Evolutionary conservation across 257 asterid genomes (phyloP).

Genomic region (Solanum chaucha): DNA sequence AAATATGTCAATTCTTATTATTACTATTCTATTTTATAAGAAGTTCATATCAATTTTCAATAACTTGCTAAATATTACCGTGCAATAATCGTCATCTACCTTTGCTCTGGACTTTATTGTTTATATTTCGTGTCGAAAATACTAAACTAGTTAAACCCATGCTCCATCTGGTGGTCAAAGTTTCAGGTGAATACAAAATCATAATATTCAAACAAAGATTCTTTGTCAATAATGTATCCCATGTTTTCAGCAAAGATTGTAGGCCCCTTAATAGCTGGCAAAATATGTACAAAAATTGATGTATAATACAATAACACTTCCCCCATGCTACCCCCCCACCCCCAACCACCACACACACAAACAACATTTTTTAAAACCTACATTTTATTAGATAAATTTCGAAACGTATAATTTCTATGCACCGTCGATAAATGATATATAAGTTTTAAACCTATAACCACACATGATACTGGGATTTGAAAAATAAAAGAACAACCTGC

Average conservation of each 20-base stretch:
- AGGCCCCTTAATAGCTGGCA: slow-evolving; percentile 9
- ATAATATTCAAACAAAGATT: neutral
- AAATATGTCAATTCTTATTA: no score
- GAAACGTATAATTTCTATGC: neutral
- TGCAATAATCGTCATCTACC: neutral
- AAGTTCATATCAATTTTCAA: neutral
- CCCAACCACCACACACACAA: no score
- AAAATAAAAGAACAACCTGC: no score
- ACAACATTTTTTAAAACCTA: neutral
- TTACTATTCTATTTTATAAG: no score
- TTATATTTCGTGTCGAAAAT: neutral
- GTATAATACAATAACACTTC: neutral
- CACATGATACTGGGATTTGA: no score
- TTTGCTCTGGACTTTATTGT: neutral
- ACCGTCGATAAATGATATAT: no score
- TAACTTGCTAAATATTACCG: neutral
- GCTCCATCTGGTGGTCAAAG: neutral
- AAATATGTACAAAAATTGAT: neutral
- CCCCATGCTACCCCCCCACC: neutral
- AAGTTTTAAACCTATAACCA: no score
- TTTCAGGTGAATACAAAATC: neutral
- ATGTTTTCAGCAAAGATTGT: neutral
- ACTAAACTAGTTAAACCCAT: no score
- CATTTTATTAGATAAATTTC: neutral
- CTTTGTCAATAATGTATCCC: neutral